Evolutionary conservation across 2,329 filamentous ascomycete species (phyloP).

Genomic region (Corinectria fuckeliana): DNA sequence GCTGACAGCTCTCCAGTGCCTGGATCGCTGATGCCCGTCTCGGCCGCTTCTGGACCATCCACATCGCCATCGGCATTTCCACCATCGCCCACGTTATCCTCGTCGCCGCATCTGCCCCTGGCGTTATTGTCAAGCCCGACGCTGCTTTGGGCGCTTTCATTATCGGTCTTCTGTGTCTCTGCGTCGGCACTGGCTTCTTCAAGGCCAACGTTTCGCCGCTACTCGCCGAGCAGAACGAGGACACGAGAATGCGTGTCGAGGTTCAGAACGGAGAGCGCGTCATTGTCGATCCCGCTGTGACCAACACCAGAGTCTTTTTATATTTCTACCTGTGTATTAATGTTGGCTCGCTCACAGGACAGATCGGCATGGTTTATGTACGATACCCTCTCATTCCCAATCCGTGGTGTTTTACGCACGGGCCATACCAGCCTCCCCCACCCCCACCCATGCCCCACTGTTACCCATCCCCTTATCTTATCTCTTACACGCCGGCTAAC

Average conservation of each 20-base stretch:
- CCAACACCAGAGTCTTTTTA: constrained; percentile 71
- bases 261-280: constrained; percentile 67
- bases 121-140: constrained; percentile 63
- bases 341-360: constrained; percentile 65
- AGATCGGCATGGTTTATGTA: constrained; percentile 71
- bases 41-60: constrained; percentile 76
- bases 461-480: no score
- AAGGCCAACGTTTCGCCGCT: constrained; percentile 80
- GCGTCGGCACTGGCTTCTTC: constrained; percentile 78
- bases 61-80: constrained; percentile 69
- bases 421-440: no score
- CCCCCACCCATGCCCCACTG: no score
- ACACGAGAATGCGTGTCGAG: constrained; percentile 63
- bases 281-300: constrained; percentile 73
- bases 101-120: constrained; percentile 68
- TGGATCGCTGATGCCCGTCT: constrained; percentile 72
- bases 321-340: constrained; percentile 68
- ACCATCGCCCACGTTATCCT: constrained; percentile 72
- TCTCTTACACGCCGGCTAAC: no score
- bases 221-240: constrained; percentile 73
- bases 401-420: no score
- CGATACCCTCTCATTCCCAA: background rate
- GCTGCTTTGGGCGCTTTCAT: constrained; percentile 70
- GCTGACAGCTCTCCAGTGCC: constrained; percentile 43
- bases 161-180: constrained; percentile 63